These are phyloP conservation scores for Debaryomyces coudertii DNA, from an alignment of 1,139 yeast genomes.

Conservation along the genomic window DNA sequence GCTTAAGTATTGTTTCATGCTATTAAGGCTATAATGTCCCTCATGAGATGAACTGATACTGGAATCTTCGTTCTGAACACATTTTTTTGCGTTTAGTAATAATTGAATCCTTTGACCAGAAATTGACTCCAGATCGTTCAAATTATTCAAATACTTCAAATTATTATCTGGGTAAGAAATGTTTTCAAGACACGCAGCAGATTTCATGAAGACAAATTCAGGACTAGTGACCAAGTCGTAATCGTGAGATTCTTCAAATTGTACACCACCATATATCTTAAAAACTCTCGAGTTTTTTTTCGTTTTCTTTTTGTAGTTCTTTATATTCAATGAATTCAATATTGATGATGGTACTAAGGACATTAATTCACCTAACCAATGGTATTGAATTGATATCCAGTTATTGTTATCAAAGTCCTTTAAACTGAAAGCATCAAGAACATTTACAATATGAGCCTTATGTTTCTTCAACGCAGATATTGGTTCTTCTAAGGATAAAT, in stretches of 20 bases:
- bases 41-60: not conserved
- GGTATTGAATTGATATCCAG: conserved; percentile 50
- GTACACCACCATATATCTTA: conserved; percentile 40
- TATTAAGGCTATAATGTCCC: not conserved
- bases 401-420: conserved; percentile 18
- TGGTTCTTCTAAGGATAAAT: conserved; percentile 63
- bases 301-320: conserved; percentile 8
- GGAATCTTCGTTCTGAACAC: conserved; percentile 10
- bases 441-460: conserved; percentile 58
- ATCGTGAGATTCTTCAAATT: conserved; percentile 26
- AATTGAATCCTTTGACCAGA: conserved; percentile 2
- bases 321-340: conserved; percentile 29
- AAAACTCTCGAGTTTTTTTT: conserved; percentile 16
- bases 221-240: conserved; percentile 35
- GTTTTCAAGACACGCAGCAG: conserved; percentile 18
- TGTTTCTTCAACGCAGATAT: conserved; percentile 66
- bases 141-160: not conserved
- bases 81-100: conserved; percentile 16
- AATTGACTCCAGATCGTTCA: not conserved
- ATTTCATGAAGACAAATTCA: conserved; percentile 31
- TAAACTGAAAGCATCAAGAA: conserved; percentile 21
- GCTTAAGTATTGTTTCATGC: conserved; percentile 32
- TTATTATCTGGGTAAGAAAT: not conserved
- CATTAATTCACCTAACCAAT: conserved; percentile 63
- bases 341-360: conserved; percentile 46